Evolutionary conservation across 1,284 basidiomycete species (phyloP), one percentile per base, ranked within the genome.

Genomic region (Puccinia hordei): DNA sequence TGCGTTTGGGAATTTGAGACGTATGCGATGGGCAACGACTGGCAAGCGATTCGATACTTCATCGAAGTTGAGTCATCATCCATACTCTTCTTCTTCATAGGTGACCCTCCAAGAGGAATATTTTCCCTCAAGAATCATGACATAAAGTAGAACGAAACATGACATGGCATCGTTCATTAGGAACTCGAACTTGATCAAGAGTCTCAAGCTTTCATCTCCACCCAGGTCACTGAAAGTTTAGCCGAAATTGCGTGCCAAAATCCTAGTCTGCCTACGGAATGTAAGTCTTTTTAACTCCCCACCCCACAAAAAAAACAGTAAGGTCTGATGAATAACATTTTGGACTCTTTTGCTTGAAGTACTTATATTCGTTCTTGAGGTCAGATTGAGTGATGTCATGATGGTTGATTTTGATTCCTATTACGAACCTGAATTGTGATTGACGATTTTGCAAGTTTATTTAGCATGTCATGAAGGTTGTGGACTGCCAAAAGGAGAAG

Each of bases 1-100:
- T 80, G 46, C 69, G 79, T 80, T 30, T 80, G 79, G 79, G 79
- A 80, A 33, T 80, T 80, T 35, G 79, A 80, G 53, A 63, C 33
- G 2, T 74, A 65, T 68, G 51, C 51, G 9, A 19, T 65, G 24
- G 57, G 49, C 15, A 27, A 80, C 69, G 61, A 73, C 55, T 73
- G 79, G 79, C 59, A 74, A 33, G 59, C 69, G n/a, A 80, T 73
- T 15, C 27, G 46, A 57, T 51, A 61, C 24, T 68, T 80, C 27
- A 35, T 74, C 46, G 33, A 44, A 22, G 77, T 80, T 10, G 17
- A 15, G 69, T 57, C 27, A 5, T 27, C 51, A 53, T 46, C 27
- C 49, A 15, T n/a, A 15, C 30, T n/a, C 5, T 33, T 38, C 38
- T 65, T 24, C 19, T 24, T 41, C 38, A 24, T 27, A 13, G 22